Conservation (phyloP, 352 stramenopile species). For the Pythium rhizo-oryzae region DNA sequence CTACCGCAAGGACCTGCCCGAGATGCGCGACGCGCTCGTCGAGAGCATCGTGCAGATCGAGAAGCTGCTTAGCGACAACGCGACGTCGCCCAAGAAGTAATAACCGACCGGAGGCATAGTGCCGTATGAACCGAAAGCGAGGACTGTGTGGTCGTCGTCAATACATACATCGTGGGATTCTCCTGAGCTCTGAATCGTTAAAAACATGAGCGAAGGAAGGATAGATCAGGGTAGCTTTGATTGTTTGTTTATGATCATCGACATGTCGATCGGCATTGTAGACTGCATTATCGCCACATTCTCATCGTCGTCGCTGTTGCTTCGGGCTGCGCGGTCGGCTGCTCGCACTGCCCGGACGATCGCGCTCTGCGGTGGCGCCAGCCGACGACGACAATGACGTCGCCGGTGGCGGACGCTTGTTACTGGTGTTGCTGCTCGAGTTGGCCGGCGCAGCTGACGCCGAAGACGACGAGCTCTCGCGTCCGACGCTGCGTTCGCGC, state of each 20-base stretch:
- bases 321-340: conserved; percentile 47
- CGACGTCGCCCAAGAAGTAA: conserved; percentile 24
- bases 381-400: conserved; percentile 3
- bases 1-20: conserved; percentile 76
- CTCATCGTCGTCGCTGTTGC: conserved; percentile 52
- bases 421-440: conserved; percentile 6
- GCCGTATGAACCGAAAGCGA: background rate
- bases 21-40: conserved; percentile 75
- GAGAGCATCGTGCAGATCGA: conserved; percentile 79
- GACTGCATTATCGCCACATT: background rate
- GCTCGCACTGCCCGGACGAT: conserved; percentile 26
- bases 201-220: background rate
- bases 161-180: background rate
- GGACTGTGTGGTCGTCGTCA: background rate
- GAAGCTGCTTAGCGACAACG: conserved; percentile 21
- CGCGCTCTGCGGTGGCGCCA: conserved; percentile 15
- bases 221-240: background rate
- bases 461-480: conserved; percentile 9
- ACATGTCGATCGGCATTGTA: background rate
- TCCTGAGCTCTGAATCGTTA: background rate
- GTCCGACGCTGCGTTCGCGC: conserved; percentile 32
- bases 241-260: background rate
- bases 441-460: conserved; percentile 2
- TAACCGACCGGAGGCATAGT: background rate
- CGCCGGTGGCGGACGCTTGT: conserved; percentile 18